Percentiles rank a stretch among this genome's conserved stretches.
Evolutionary conservation across 2,329 filamentous ascomycete genomes (phyloP).

Genomic region (Aureobasidium lini): DNA sequence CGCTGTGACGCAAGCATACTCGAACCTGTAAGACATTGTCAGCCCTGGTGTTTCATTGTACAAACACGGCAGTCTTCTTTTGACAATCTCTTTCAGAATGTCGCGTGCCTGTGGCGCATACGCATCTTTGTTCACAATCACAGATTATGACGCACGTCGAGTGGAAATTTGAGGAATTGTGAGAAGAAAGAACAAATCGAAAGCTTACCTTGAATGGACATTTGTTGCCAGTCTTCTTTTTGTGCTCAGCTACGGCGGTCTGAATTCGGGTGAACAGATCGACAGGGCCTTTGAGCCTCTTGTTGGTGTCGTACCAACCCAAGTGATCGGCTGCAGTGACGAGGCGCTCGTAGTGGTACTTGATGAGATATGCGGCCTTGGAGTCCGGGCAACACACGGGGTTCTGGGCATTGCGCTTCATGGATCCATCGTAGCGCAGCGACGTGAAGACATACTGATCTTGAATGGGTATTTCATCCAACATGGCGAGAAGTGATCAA

Average conservation of each 20-base stretch:
- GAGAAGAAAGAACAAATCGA: background rate
- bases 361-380: slow-evolving; percentile 69
- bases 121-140: background rate
- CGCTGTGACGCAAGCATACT: slow-evolving; percentile 42
- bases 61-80: background rate
- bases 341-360: slow-evolving; percentile 69
- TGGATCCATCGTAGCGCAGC: slow-evolving; percentile 58
- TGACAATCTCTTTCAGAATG: background rate
- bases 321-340: slow-evolving; percentile 50
- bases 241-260: slow-evolving; percentile 24
- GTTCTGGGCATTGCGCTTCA: slow-evolving; percentile 29
- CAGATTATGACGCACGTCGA: background rate
- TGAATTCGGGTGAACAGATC: slow-evolving; percentile 26
- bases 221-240: slow-evolving; percentile 24
- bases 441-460: slow-evolving; percentile 54
- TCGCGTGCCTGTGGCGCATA: slow-evolving; percentile 10
- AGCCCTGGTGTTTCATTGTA: slow-evolving; percentile 14
- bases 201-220: slow-evolving; percentile 16
- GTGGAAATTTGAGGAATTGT: background rate
- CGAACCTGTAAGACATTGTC: slow-evolving; percentile 38
- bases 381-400: slow-evolving; percentile 39
- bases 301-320: slow-evolving; percentile 34
- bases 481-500: background rate
- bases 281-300: slow-evolving; percentile 28
- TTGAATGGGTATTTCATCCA: slow-evolving; percentile 15